phyloP scores from a whole-genome alignment of 768 basidiomycete species.

The Mycena floridula region DNA sequence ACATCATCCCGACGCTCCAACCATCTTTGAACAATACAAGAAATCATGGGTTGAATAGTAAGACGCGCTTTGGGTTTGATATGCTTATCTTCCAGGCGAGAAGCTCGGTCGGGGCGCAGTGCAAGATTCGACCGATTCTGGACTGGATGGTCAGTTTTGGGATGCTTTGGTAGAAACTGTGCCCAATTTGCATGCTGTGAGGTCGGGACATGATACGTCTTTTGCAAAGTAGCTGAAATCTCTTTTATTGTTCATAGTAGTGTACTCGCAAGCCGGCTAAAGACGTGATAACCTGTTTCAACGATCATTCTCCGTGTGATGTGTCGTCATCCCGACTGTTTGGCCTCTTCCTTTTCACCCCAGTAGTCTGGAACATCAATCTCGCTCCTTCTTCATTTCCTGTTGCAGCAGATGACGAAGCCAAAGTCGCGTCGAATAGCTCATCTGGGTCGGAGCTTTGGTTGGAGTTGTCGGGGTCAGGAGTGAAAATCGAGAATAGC shows the following conservation, averaged over 20 bases:
- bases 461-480: too few relatives aligned
- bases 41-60: conserved; percentile 41
- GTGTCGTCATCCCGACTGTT: too few relatives aligned
- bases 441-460: too few relatives aligned
- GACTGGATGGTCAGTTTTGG: conserved; percentile 59
- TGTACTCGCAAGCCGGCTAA: conserved; percentile 60
- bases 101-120: conserved; percentile 53
- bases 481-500: too few relatives aligned
- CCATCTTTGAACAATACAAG: conserved; percentile 22
- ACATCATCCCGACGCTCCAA: conserved; percentile 32
- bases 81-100: conserved; percentile 22
- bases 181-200: conserved; percentile 58
- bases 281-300: conserved; percentile 67
- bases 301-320: too few relatives aligned
- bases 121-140: conserved; percentile 42
- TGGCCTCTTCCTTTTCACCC: too few relatives aligned
- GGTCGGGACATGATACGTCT: conserved; percentile 63
- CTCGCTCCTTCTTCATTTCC: too few relatives aligned
- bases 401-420: too few relatives aligned
- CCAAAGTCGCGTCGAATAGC: too few relatives aligned
- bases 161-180: conserved; percentile 48
- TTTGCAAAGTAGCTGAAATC: neutral
- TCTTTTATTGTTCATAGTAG: conserved; percentile 36
- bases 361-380: too few relatives aligned
- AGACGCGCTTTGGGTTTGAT: neutral